Percentiles rank a stretch among this genome's conserved stretches.
Evolutionary conservation across 1,139 yeast genomes (phyloP).

Genomic region (Scheffersomyces quercinus): DNA sequence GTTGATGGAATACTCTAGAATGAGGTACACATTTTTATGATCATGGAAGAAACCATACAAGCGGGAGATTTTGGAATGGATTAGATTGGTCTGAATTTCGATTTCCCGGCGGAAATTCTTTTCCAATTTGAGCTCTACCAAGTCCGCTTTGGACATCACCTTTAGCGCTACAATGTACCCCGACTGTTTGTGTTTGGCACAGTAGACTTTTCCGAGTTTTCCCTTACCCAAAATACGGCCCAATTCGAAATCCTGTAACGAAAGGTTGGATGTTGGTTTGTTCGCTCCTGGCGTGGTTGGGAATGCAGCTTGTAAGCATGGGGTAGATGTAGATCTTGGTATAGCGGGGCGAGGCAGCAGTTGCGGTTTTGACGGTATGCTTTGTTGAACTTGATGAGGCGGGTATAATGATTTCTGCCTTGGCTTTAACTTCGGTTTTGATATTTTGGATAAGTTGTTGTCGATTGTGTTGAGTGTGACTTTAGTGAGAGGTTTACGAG

Average conservation of each 20-base stretch:
- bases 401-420: not conserved
- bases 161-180: slow-evolving; percentile 89
- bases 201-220: slow-evolving; percentile 88
- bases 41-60: slow-evolving; percentile 88
- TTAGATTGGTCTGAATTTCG: slow-evolving; percentile 78
- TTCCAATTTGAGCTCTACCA: slow-evolving; percentile 76
- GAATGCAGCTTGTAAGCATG: not conserved
- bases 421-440: slow-evolving; percentile 3
- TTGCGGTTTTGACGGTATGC: no score
- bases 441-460: slow-evolving; percentile 3
- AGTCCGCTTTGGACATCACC: slow-evolving; percentile 82
- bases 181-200: slow-evolving; percentile 72
- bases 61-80: slow-evolving; percentile 78
- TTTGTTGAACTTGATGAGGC: not conserved
- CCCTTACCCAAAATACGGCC: slow-evolving; percentile 93
- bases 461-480: slow-evolving; percentile 19
- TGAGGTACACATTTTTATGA: slow-evolving; percentile 70
- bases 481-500: slow-evolving; percentile 19
- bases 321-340: not conserved
- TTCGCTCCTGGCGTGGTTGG: not conserved
- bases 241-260: slow-evolving; percentile 72
- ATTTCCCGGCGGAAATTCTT: slow-evolving; percentile 88
- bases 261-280: slow-evolving; percentile 6
- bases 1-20: slow-evolving; percentile 79
- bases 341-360: not conserved